Evolutionary conservation across 208 protist species (phyloP), one percentile per base, ranked within the genome.

Genomic region (Tritrichomonas foetus): DNA sequence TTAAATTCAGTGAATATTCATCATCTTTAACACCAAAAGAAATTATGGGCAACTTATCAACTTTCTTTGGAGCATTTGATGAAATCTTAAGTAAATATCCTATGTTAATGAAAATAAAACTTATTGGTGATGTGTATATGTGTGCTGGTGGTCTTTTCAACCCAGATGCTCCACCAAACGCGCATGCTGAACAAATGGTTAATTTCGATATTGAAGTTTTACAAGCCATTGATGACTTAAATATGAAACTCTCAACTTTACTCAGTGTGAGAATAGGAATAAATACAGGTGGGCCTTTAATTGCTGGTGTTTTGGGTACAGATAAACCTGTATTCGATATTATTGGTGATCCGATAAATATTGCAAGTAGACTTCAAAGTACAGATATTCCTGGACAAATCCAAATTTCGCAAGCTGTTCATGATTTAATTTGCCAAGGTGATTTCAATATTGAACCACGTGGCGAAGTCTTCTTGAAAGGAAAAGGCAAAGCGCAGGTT

Each of bases 331-430:
- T 44, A 25, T 78, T 78, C 69, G 69, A 78, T 78, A 78, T 78
- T 2, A 78, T 78, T 78, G 69, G 69, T 13, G 69, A 78, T 44
- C 69, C 69, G 44, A 78, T 78, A 44, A 78, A 78, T 44, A 78
- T 78, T 16, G 69, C 69, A 78, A 13, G n/a, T 25, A 78, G 69
- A 44, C 16, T 78, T 25, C 69, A 78, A 44, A 41, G 30, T 36
- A 78, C 69, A 25, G 25, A 11, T 44, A 36, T 41, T 14, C 25
- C 69, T 41, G 36, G 36, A 25, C 25, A 36, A 44, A 36, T 78
- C 36, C 69, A 78, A 11, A 78, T 78, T 3, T 44, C n/a, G 3
- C 20, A 25, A 44, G 14, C 0, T 44, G 44, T 16, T 44, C 14
- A 78, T 2, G 33, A 78, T 44, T 44, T 78, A 44, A 36, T 78